These are phyloP conservation scores for Vitis hybrid DNA, from an alignment of 177 flowering plant species.

Conservation along the genomic window DNA sequence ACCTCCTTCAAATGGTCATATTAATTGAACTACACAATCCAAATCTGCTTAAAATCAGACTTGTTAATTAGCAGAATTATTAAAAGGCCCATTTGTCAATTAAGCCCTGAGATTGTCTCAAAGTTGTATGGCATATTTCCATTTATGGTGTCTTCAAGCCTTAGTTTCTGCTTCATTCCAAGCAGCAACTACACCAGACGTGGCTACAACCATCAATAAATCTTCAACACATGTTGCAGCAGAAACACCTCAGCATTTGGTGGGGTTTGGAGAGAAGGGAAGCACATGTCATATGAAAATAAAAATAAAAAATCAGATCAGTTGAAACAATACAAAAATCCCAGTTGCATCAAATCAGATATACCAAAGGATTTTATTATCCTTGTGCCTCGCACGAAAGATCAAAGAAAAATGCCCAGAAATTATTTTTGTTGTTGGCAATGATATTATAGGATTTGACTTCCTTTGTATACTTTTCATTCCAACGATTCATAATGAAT, in stretches of 20 bases:
- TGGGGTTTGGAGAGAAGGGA: not conserved
- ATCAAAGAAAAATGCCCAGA: not conserved
- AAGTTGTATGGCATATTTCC: not conserved
- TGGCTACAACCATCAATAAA: constrained; percentile 23
- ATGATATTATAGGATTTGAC: too few species aligned
- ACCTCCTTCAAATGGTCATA: not conserved
- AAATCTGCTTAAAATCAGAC: not conserved
- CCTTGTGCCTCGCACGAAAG: constrained; percentile 2
- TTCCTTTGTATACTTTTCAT: too few species aligned
- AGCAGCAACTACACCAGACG: constrained; percentile 20
- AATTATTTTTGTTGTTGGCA: not conserved
- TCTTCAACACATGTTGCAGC: not conserved
- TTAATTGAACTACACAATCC: not conserved
- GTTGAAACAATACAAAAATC: too few species aligned
- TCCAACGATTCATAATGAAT: too few species aligned
- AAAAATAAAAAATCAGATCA: too few species aligned
- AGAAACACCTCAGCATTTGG: constrained; percentile 1
- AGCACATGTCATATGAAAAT: not conserved
- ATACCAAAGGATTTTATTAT: not conserved
- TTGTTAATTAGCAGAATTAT: not conserved
- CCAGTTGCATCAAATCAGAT: not conserved
- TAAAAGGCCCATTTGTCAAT: not conserved
- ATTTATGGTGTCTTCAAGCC: not conserved
- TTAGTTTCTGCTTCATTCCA: constrained; percentile 11
- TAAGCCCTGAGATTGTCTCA: constrained; percentile 2